Conservation (phyloP, 176 grass and related monocot genomes). For the Oryza longistaminata region DNA sequence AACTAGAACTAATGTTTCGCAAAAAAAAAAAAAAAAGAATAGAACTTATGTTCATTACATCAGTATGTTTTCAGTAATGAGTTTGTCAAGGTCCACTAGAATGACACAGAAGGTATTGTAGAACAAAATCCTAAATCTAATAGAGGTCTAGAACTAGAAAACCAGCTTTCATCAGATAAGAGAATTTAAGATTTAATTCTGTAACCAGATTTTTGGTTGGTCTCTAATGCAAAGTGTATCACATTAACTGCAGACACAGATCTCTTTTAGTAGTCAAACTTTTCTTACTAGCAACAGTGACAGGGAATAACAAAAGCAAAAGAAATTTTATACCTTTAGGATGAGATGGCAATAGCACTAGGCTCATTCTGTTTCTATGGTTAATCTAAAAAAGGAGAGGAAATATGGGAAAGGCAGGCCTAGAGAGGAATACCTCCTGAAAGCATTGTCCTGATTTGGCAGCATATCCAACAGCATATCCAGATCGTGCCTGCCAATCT, state of each 20-base stretch:
- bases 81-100: neutral
- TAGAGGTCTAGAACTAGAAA: neutral
- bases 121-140: neutral
- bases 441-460: conserved; percentile 51
- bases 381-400: conserved; percentile 6
- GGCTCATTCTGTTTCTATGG: conserved; percentile 18
- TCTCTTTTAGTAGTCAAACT: conserved; percentile 13
- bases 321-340: conserved; percentile 7
- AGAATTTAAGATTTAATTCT: conserved; percentile 5
- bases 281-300: neutral
- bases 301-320: conserved; percentile 21
- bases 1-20: too few species aligned
- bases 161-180: neutral
- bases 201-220: neutral
- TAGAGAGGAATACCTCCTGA: conserved; percentile 47
- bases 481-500: conserved; percentile 29
- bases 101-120: neutral
- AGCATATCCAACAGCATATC: conserved; percentile 64
- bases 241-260: neutral
- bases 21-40: too few species aligned
- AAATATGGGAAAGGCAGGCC: conserved; percentile 7
- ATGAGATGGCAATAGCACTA: conserved; percentile 22
- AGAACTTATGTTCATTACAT: conserved; percentile 10
- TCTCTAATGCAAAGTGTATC: conserved; percentile 14
- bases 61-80: neutral